Conservation (phyloP, 164 flowering plant genomes). For the Warburgia ugandensis region DNA sequence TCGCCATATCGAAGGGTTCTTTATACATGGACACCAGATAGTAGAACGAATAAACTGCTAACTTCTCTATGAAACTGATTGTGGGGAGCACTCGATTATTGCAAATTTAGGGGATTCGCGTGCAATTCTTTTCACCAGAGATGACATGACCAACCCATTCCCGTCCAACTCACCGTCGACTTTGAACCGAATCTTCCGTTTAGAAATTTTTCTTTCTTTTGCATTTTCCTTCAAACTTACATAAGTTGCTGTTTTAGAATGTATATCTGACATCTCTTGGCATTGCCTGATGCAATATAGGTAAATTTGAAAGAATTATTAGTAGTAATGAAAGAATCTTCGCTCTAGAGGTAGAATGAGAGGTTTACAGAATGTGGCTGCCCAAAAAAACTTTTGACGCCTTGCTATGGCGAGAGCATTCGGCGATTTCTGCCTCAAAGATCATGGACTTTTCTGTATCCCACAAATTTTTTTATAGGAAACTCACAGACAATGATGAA, state of each 20-base stretch:
- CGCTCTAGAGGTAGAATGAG: constrained; percentile 55
- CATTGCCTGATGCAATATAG: constrained; percentile 17
- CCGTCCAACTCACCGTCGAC: constrained; percentile 76
- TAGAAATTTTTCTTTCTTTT: background rate
- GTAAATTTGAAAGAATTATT: constrained; percentile 65
- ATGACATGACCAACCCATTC: constrained; percentile 33
- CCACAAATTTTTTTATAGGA: constrained; percentile 59
- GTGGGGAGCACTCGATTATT: constrained; percentile 62
- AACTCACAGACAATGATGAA: constrained; percentile 51
- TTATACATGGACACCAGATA: background rate
- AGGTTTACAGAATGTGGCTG: constrained; percentile 70
- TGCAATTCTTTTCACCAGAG: constrained; percentile 61
- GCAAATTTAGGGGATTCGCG: constrained; percentile 90
- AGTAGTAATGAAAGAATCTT: constrained; percentile 58
- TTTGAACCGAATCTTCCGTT: constrained; percentile 57
- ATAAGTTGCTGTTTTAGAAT: too few relatives aligned
- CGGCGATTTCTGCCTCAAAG: constrained; percentile 86
- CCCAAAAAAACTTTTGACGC: constrained; percentile 74
- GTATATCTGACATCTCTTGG: background rate
- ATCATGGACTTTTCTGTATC: constrained; percentile 57
- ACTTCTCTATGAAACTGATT: constrained; percentile 6
- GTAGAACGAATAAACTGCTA: background rate
- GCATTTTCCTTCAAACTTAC: background rate
- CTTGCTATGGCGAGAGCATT: constrained; percentile 93
- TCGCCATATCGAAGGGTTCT: too few relatives aligned